Evolutionary conservation across 345 rosid species (phyloP), one percentile per base, ranked within the genome.

Genomic region (Carallia pectinifolia): DNA sequence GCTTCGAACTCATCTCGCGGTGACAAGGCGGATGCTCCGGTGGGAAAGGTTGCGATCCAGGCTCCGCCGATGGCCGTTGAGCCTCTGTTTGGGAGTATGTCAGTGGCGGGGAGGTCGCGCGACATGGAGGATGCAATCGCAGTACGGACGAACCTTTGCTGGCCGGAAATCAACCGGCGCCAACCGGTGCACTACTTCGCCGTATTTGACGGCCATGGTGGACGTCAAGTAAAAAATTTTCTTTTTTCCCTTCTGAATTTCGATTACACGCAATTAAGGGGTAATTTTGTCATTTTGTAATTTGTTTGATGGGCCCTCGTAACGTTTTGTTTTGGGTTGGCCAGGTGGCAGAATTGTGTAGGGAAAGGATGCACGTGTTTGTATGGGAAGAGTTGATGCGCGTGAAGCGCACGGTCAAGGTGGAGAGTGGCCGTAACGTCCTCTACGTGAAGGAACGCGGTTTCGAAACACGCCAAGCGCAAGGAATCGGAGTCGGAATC

Each of bases 151-250:
- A 80, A 59, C 55, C 72, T 91, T 1, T 83, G 89, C 78, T 17
- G 17, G 68, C 89, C 90, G 68, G 87, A 74, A 56, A 8, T 88
- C 31, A 81, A 73, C 80, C 61, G 44, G 30, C 63, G 74, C 13
- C 68, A 65, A 54, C 87, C 98, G 33, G 81, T 87, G 71, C 97
- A 93, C 81, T 89, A 81, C 87, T 89, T 90, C 69, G 93, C 79
- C 48, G 91, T 93, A 10, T 93, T 76, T 75, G 98, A 93, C 70
- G 98, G 98, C 10, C 97, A 90, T 29, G 97, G 96, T 30, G 96
- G 97, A 48, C 17, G 88, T 78, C 88, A 89, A 29, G 86, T 80
- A 67, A 79, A 7, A 0, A 23, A 23, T 65, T 61, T 55, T 15
- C 10, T 5, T 19, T 37, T 31, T 36, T 2, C 19, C 31, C 10